Conservation (phyloP, 75 land plant species). For the Picea glauca region DNA sequence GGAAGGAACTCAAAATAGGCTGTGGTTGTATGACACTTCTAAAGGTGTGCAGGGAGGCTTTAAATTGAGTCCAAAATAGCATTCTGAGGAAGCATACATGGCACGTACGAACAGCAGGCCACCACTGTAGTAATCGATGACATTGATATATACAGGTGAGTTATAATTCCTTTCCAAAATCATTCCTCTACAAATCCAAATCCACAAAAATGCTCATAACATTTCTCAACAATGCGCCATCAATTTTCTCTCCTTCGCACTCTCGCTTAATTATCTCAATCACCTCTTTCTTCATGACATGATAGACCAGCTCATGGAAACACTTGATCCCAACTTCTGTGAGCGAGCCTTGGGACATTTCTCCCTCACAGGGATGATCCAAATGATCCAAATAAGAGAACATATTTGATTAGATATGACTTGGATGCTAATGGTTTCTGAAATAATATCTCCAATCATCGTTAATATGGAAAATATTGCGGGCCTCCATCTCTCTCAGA, state of each 20-base stretch:
- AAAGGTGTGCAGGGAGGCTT: constrained; percentile 58
- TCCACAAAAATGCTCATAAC: constrained; percentile 61
- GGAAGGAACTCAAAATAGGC: too few relatives aligned
- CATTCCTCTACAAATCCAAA: constrained; percentile 59
- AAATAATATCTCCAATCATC: too few relatives aligned
- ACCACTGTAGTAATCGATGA: too few relatives aligned
- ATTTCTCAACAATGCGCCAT: too few relatives aligned
- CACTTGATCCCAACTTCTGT: constrained; percentile 31
- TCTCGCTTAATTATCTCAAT: constrained; percentile 32
- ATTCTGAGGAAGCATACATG: too few relatives aligned
- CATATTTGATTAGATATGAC: constrained; percentile 39
- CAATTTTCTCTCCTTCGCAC: too few relatives aligned
- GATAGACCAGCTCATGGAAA: constrained; percentile 53
- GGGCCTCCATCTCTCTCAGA: too few relatives aligned
- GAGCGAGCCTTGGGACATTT: constrained; percentile 72
- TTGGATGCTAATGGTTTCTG: too few relatives aligned
- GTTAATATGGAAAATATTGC: too few relatives aligned
- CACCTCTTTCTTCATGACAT: constrained; percentile 52
- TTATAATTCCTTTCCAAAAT: constrained; percentile 38
- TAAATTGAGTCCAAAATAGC: constrained; percentile 31
- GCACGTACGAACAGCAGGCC: too few relatives aligned
- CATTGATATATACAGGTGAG: not conserved
- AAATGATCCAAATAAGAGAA: constrained; percentile 83
- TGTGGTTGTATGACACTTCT: constrained; percentile 36
- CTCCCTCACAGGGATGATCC: constrained; percentile 47